These are phyloP conservation scores for Trichoderma lentiforme DNA, from an alignment of 2,329 filamentous ascomycete species.

Conservation along the genomic window DNA sequence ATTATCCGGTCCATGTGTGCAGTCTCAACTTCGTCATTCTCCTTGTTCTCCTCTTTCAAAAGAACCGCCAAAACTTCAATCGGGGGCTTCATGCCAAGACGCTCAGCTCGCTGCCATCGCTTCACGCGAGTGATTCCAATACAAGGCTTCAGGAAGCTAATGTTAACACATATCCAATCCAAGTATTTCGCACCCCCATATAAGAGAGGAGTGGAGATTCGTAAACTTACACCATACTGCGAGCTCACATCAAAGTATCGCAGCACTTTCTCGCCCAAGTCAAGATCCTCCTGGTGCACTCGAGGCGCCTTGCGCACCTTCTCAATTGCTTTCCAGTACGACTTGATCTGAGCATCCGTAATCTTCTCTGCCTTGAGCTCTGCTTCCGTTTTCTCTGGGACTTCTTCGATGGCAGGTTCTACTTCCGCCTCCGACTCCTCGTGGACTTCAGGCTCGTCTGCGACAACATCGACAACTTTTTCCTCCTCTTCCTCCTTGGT, in stretches of 20 bases:
- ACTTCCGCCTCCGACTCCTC: conserved; percentile 24
- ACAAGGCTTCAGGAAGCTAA: conserved; percentile 62
- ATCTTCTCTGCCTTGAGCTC: conserved; percentile 62
- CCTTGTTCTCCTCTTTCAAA: conserved; percentile 63
- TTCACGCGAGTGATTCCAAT: conserved; percentile 78
- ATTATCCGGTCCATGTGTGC: conserved; percentile 72
- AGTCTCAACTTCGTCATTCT: conserved; percentile 53
- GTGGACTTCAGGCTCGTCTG: conserved; percentile 20
- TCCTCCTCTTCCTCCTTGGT: conserved; percentile 17
- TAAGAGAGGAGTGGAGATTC: neutral
- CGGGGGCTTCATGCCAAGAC: conserved; percentile 79
- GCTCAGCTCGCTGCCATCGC: conserved; percentile 84
- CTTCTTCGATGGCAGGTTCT: conserved; percentile 27
- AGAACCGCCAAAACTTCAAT: conserved; percentile 87
- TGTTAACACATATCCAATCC: neutral
- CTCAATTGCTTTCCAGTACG: conserved; percentile 77
- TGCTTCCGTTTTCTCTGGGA: conserved; percentile 44
- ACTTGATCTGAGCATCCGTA: conserved; percentile 64
- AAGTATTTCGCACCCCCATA: neutral
- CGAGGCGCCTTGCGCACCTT: conserved; percentile 61
- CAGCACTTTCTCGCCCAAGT: conserved; percentile 77
- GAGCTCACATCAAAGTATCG: conserved; percentile 89
- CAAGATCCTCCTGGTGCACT: conserved; percentile 74
- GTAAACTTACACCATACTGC: conserved; percentile 77
- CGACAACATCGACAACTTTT: conserved; percentile 13